These are phyloP conservation scores for Colletotrichum siamense DNA, from an alignment of 2,329 filamentous ascomycete genomes.

Conservation along the genomic window DNA sequence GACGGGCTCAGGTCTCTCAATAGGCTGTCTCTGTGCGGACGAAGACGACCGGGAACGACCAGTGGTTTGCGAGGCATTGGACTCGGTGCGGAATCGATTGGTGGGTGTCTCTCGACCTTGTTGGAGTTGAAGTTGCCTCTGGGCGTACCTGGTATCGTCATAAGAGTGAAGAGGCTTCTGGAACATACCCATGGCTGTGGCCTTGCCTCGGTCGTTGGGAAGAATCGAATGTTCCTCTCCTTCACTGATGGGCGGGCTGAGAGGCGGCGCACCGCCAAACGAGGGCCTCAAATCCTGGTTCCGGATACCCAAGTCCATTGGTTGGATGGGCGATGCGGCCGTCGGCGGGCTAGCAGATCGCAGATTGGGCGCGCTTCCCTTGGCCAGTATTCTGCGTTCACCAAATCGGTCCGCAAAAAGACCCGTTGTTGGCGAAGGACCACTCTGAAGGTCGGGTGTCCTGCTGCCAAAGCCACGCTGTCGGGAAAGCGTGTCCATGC, in stretches of 20 bases:
- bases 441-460: conserved; percentile 54
- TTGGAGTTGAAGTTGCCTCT: conserved; percentile 82
- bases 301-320: conserved; percentile 30
- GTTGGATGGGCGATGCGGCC: conserved; percentile 39
- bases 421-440: conserved; percentile 50
- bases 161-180: conserved; percentile 79
- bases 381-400: conserved; percentile 53
- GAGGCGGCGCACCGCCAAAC: conserved; percentile 40
- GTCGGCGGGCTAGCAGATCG: conserved; percentile 59
- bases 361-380: conserved; percentile 73
- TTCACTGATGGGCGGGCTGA: conserved; percentile 71
- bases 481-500: conserved; percentile 79
- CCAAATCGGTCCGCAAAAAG: conserved; percentile 52
- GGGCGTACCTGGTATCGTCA: conserved; percentile 84
- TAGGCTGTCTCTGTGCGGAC: conserved; percentile 40
- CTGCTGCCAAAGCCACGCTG: conserved; percentile 59
- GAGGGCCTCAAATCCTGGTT: conserved; percentile 31
- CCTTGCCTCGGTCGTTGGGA: conserved; percentile 80
- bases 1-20: conserved; percentile 36
- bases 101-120: conserved; percentile 72
- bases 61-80: conserved; percentile 44
- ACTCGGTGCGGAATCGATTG: conserved; percentile 49
- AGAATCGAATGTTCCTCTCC: conserved; percentile 70
- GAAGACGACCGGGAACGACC: conserved; percentile 54
- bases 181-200: conserved; percentile 69